These are phyloP conservation scores for Wickerhamiella sorbophila DNA, from an alignment of 805 yeast genomes.

Conservation along the genomic window DNA sequence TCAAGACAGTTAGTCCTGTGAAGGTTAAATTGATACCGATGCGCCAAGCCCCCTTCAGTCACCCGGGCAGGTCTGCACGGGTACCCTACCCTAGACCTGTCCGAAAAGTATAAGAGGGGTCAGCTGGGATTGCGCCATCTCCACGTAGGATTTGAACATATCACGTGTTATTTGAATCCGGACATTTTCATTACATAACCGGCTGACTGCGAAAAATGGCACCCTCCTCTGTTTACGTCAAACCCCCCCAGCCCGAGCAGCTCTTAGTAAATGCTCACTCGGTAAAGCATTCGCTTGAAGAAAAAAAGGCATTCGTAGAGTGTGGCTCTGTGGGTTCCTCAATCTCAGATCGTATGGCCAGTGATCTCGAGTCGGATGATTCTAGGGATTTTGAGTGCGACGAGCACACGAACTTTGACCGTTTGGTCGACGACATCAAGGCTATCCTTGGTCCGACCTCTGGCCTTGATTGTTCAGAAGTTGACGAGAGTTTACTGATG, in stretches of 20 bases:
- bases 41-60: no score
- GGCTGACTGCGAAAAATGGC: no score
- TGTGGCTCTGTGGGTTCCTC: neutral
- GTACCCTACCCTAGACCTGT: no score
- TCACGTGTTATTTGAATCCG: slow-evolving; percentile 5
- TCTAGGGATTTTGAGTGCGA: slow-evolving; percentile 2
- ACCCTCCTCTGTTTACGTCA: no score
- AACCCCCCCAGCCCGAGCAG: no score
- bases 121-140: neutral
- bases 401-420: slow-evolving; percentile 16
- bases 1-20: no score
- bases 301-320: neutral
- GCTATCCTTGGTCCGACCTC: slow-evolving; percentile 26
- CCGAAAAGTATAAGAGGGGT: no score
- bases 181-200: neutral
- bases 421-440: slow-evolving; percentile 25
- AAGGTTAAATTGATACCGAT: no score
- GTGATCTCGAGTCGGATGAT: slow-evolving; percentile 5
- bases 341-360: neutral
- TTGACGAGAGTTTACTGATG: slow-evolving; percentile 37
- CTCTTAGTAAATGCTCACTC: no score
- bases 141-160: slow-evolving; percentile 5
- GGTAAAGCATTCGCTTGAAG: no score
- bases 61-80: no score
- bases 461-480: slow-evolving; percentile 31